Evolutionary conservation across 495 filamentous ascomycete genomes (phyloP).

Genomic region (Parachaetomium inaequale): DNA sequence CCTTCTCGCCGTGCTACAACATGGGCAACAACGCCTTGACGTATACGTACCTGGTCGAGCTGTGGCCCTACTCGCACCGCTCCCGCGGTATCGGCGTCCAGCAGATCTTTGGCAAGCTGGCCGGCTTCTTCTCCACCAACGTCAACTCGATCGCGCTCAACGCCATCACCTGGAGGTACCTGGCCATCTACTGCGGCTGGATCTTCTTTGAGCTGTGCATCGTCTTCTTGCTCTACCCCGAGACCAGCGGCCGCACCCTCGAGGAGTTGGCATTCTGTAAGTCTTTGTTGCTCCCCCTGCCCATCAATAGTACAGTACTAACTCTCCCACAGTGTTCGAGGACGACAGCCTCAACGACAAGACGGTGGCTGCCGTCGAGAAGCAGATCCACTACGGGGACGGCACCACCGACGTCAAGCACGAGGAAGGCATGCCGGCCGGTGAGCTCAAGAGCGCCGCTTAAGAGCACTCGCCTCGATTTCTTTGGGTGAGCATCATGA

Average conservation of each 20-base stretch:
- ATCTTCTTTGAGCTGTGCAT: constrained; percentile 51
- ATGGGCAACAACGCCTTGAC: neutral
- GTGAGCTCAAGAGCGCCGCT: constrained; percentile 16
- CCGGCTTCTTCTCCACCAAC: constrained; percentile 56
- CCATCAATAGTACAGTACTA: constrained; percentile 18
- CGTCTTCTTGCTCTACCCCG: constrained; percentile 58
- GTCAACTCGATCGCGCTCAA: constrained; percentile 59
- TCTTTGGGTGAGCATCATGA: no score
- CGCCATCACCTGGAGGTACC: constrained; percentile 55
- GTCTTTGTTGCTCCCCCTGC: neutral
- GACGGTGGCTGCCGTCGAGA: constrained; percentile 39
- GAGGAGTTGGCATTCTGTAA: constrained; percentile 51
- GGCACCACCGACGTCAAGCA: neutral
- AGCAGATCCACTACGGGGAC: constrained; percentile 17
- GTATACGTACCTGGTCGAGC: constrained; percentile 19
- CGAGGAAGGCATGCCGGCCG: neutral
- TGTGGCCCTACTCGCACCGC: constrained; percentile 57
- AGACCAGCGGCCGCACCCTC: constrained; percentile 54
- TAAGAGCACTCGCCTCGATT: no score
- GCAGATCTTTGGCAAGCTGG: constrained; percentile 55
- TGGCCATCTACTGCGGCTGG: constrained; percentile 58
- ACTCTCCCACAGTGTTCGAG: constrained; percentile 37
- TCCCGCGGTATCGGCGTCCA: constrained; percentile 57
- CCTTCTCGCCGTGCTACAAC: constrained; percentile 11
- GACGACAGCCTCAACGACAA: constrained; percentile 40